Base-by-base conservation (phyloP, 2,329 filamentous ascomycete species). In the Elsinoe australis region DNA sequence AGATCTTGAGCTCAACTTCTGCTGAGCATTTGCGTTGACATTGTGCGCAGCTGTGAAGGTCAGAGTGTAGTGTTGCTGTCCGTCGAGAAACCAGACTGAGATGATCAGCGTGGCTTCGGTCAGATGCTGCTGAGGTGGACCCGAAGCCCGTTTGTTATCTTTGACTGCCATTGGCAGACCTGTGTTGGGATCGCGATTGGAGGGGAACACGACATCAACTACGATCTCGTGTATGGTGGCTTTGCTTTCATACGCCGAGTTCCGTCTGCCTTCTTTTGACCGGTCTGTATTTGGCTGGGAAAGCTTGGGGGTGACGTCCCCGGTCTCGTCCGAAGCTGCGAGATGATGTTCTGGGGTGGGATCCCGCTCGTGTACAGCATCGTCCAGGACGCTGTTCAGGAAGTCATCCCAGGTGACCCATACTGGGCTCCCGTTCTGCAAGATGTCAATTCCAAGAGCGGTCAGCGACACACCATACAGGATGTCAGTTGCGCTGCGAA, bases 81-180 rank as follows among this genome's bases (percentile, higher is more conserved):
- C 72, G 33, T 84, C 78, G 31, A 83, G 76, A n/a, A 76, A 70
- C 81, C 83, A 89, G 5, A 85, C 76, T 0, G 80, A 84, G 17
- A 88, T 78, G 38, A 87, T 85, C 81, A 88, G 85, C 54, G 82
- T 83, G 17, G 84, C 81, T 53, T 78, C 77, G 0, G 78, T 63
- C 24, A 72, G 42, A 9, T 38, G 18, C 5, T 31, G 34, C 10
- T 46, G 42, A 17, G 29, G 28, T 10, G 48, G 34, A 34, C 26
- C 42, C 5, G 50, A 39, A 14, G 44, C 45, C n/a, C 18, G 35
- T 19, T 36, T 44, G 53, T 53, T 24, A 64, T 56, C 53, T 9
- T 46, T 46, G 3, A 57, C 52, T 3, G 53, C 52, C 21, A 58
- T 55, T 55, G 65, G 60, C 5, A 71, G 60, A 47, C 68, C 68